These are phyloP conservation scores for Fragosphaeria purpurea DNA, from an alignment of 2,329 filamentous ascomycete species.

Conservation along the genomic window DNA sequence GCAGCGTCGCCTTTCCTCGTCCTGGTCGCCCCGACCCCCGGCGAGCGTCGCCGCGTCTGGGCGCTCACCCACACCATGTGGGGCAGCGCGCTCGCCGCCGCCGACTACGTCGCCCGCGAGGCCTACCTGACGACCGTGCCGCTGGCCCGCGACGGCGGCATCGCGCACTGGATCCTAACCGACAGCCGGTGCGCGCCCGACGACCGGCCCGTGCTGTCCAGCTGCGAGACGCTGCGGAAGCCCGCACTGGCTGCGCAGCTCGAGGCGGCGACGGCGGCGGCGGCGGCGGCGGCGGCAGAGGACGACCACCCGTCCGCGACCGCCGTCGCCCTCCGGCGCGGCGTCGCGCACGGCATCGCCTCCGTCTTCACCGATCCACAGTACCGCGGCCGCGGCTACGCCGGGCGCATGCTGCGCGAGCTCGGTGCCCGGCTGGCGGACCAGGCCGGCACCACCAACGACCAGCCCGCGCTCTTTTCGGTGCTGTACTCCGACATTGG, in stretches of 20 bases:
- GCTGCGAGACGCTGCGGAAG: slow-evolving; percentile 56
- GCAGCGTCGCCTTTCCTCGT: slow-evolving; percentile 25
- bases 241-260: slow-evolving; percentile 28
- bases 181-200: slow-evolving; percentile 27
- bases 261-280: not conserved
- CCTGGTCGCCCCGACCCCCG: slow-evolving; percentile 46
- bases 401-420: slow-evolving; percentile 62
- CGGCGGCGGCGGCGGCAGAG: not conserved
- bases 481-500: slow-evolving; percentile 83
- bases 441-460: slow-evolving; percentile 19
- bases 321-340: slow-evolving; percentile 30
- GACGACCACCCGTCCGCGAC: too few relatives aligned
- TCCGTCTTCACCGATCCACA: slow-evolving; percentile 67
- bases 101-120: slow-evolving; percentile 52
- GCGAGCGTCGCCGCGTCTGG: slow-evolving; percentile 47
- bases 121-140: slow-evolving; percentile 45
- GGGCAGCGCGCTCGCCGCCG: slow-evolving; percentile 44
- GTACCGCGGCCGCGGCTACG: slow-evolving; percentile 65
- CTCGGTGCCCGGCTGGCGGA: slow-evolving; percentile 36
- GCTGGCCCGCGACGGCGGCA: slow-evolving; percentile 46
- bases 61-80: slow-evolving; percentile 45
- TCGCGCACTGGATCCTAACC: slow-evolving; percentile 56
- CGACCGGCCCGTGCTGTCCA: slow-evolving; percentile 46
- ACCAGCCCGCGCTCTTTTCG: slow-evolving; percentile 49
- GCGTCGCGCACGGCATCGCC: slow-evolving; percentile 62